Evolutionary conservation across 768 basidiomycete genomes (phyloP).

Genomic region (Collybiopsis luxurians): DNA sequence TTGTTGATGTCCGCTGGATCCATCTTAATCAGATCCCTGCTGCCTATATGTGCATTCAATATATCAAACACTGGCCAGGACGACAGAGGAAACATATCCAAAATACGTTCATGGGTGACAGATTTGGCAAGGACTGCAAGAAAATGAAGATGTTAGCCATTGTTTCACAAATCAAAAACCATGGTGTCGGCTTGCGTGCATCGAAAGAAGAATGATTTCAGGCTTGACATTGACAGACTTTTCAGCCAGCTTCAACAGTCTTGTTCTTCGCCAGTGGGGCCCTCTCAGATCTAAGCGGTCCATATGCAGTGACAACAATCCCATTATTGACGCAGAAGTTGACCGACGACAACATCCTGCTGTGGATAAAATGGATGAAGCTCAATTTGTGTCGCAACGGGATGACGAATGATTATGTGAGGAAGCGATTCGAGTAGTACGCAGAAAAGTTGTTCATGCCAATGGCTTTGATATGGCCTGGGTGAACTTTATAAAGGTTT

Average conservation of each 20-base stretch:
- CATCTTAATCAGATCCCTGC: conserved; percentile 59
- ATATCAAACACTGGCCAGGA: background rate
- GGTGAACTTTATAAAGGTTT: conserved; percentile 57
- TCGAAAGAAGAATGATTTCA: conserved; percentile 67
- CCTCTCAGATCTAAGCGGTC: conserved; percentile 70
- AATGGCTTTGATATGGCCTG: conserved; percentile 78
- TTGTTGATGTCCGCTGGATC: conserved; percentile 57
- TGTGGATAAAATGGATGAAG: conserved; percentile 72
- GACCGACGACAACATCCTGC: conserved; percentile 61
- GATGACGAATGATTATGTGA: too few species aligned
- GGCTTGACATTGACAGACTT: conserved; percentile 57
- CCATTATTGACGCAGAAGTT: conserved; percentile 59
- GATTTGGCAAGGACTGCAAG: conserved; percentile 68
- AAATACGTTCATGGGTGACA: conserved; percentile 66
- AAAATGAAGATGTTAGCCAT: background rate
- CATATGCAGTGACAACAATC: conserved; percentile 75
- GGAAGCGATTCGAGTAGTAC: conserved; percentile 60
- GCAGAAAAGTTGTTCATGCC: conserved; percentile 76
- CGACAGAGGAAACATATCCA: conserved; percentile 31
- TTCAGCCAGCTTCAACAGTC: conserved; percentile 59
- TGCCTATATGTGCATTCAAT: conserved; percentile 34
- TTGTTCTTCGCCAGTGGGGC: conserved; percentile 64
- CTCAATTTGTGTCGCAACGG: conserved; percentile 74
- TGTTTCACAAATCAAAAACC: background rate
- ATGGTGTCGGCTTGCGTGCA: conserved; percentile 72